These are phyloP conservation scores for Penicillium expansum DNA, from an alignment of 2,329 filamentous ascomycete genomes.

Conservation along the genomic window DNA sequence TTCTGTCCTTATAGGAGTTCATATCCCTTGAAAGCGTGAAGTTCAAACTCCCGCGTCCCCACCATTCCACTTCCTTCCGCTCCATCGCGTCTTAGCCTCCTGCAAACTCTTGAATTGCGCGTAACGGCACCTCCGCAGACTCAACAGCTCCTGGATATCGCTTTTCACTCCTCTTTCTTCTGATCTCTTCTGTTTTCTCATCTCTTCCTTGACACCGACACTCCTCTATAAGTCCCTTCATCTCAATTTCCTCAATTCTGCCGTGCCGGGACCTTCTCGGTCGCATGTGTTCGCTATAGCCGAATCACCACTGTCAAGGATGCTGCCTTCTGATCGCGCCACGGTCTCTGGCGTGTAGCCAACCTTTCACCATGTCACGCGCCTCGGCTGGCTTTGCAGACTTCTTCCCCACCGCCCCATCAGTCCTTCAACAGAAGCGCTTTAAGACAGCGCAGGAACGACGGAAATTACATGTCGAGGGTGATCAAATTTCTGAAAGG, in stretches of 20 bases:
- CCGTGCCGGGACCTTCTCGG: slow-evolving; percentile 13
- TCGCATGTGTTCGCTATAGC: slow-evolving; percentile 23
- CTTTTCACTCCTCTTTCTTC: neutral
- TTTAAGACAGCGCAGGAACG: slow-evolving; percentile 53
- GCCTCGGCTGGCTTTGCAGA: slow-evolving; percentile 77
- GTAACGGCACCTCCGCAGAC: slow-evolving; percentile 4
- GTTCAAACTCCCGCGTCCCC: slow-evolving; percentile 8
- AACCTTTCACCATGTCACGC: slow-evolving; percentile 68
- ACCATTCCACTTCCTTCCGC: slow-evolving; percentile 14
- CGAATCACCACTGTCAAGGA: slow-evolving; percentile 33
- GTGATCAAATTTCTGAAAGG: slow-evolving; percentile 13
- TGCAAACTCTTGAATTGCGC: slow-evolving; percentile 17
- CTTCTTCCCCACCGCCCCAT: slow-evolving; percentile 78
- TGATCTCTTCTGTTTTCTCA: neutral
- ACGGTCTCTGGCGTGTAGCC: slow-evolving; percentile 43
- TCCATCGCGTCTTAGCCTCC: slow-evolving; percentile 14
- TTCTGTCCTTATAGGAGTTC: neutral
- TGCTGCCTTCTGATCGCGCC: slow-evolving; percentile 39
- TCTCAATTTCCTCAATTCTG: slow-evolving; percentile 1
- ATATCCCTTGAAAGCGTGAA: slow-evolving; percentile 14
- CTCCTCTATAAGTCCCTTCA: neutral
- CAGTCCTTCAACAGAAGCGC: slow-evolving; percentile 54
- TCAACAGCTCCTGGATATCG: neutral
- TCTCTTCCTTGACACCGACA: neutral
- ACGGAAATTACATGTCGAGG: slow-evolving; percentile 50